Evolutionary conservation across 2,329 filamentous ascomycete genomes (phyloP), one percentile per base, ranked within the genome.

Genomic region (Aspergillus thermomutatus): DNA sequence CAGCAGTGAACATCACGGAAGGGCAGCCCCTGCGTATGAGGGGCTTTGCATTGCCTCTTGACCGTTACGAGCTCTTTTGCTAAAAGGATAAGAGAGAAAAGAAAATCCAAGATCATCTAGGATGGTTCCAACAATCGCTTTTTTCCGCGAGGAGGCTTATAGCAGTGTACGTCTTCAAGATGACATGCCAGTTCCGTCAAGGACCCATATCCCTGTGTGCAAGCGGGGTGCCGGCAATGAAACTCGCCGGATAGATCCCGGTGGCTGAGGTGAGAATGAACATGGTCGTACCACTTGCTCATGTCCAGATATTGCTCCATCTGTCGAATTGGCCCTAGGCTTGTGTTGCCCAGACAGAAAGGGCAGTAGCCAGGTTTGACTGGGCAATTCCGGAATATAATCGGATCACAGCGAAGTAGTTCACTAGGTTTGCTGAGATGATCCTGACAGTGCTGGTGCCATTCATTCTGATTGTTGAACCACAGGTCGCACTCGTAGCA

Each of bases 381-480:
- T 7, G 59, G 49, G 28, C 27, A 40, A 54, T 63, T 54, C 31
- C 51, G 50, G 40, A 59, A 63, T 21, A 53, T 52, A 14, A 63
- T 53, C 8, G 57, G 58, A 19, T 63, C 41, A 11, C 49, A 63
- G 40, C 53, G 41, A 37, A 60, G 54, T 14, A 63, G 54, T 27
- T 59, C 27, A 41, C 49, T 3, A 25, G 46, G 55, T n/a, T 43
- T 50, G 50, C 31, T 11, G 34, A 63, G 50, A 53, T 63, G 31
- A 26, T 57, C 31, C 40, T 58, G 11, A 43, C 40, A 60, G 50
- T 63, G 34, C 25, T 23, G 19, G 25, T 34, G 34, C 58, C 9
- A 61, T 3, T 57, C 34, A 45, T 51, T 50, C 46, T 47, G 5
- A 26, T 59, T 45, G 27, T 45, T 55, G 52, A 57, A 60, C 56